Evolutionary conservation across 345 rosid genomes (phyloP).

Genomic region (Lenwebbia sp.): DNA sequence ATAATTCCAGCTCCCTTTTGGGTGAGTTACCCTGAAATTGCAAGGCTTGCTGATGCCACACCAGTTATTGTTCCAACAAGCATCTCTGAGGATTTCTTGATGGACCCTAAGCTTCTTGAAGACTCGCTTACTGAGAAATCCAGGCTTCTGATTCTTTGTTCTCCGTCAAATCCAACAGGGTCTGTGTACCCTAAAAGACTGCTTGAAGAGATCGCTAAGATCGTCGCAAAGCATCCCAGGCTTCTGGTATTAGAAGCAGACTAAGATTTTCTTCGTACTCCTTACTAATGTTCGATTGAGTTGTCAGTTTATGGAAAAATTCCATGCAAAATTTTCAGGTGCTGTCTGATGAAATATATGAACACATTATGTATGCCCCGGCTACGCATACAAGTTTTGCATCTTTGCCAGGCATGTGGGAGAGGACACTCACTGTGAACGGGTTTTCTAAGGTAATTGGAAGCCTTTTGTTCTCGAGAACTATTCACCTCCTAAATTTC

Average conservation of each 20-base stretch:
- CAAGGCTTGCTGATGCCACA: constrained; percentile 87
- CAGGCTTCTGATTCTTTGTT: constrained; percentile 79
- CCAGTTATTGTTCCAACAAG: constrained; percentile 82
- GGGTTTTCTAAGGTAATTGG: constrained; percentile 89
- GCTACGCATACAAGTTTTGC: constrained; percentile 94
- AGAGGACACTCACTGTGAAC: constrained; percentile 86
- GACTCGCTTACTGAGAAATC: constrained; percentile 69
- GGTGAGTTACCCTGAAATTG: constrained; percentile 98
- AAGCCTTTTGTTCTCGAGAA: not conserved
- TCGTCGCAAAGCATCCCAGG: constrained; percentile 88
- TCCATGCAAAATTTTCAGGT: constrained; percentile 32
- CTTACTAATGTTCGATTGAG: not conserved
- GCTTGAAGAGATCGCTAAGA: constrained; percentile 83
- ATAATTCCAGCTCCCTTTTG: constrained; percentile 92
- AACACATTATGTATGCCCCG: constrained; percentile 90
- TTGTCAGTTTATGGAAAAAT: not conserved
- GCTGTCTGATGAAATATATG: constrained; percentile 92
- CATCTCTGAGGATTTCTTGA: constrained; percentile 71
- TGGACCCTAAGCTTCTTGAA: constrained; percentile 81
- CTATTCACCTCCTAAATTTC: not conserved
- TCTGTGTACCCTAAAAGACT: constrained; percentile 85
- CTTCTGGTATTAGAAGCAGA: constrained; percentile 50
- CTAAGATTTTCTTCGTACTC: not conserved
- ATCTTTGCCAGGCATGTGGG: constrained; percentile 89
- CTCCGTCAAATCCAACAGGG: constrained; percentile 98